These are phyloP conservation scores for Phaseolus coccineus DNA, from an alignment of 331 rosid genomes.

Conservation along the genomic window DNA sequence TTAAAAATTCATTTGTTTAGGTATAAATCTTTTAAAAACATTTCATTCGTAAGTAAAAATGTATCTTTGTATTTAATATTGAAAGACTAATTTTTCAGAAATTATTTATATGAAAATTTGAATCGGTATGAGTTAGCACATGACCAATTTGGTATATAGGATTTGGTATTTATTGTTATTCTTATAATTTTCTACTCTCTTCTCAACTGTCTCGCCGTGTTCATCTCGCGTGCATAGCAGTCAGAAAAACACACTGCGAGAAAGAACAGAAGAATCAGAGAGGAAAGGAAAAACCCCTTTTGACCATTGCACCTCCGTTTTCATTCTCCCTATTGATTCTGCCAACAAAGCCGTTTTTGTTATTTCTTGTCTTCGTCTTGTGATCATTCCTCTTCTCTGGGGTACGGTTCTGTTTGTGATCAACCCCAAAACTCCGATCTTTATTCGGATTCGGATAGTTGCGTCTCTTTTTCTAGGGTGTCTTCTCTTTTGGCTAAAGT, in stretches of 20 bases:
- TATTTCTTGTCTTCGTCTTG: neutral
- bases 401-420: conserved; percentile 28
- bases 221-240: conserved; percentile 75
- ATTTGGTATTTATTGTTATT: too few relatives aligned
- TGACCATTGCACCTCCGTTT: conserved; percentile 44
- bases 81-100: too few relatives aligned
- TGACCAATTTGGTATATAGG: too few relatives aligned
- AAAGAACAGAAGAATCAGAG: conserved; percentile 33
- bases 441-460: conserved; percentile 45
- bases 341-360: neutral
- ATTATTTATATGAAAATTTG: too few relatives aligned
- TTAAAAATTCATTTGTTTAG: too few relatives aligned
- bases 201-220: conserved; percentile 81
- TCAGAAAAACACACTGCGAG: conserved; percentile 41
- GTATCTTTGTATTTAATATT: too few relatives aligned
- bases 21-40: too few relatives aligned
- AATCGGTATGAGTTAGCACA: too few relatives aligned
- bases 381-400: conserved; percentile 18
- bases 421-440: conserved; percentile 44
- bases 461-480: conserved; percentile 43
- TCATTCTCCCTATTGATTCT: conserved; percentile 26
- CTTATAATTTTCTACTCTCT: conserved; percentile 38
- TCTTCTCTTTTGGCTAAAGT: neutral
- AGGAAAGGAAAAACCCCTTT: conserved; percentile 39
- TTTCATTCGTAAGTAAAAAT: too few relatives aligned